Percentiles rank a stretch among this genome's conserved stretches.
Evolutionary conservation across 2,329 filamentous ascomycete genomes (phyloP).

Genomic region (Alternaria gaisen): DNA sequence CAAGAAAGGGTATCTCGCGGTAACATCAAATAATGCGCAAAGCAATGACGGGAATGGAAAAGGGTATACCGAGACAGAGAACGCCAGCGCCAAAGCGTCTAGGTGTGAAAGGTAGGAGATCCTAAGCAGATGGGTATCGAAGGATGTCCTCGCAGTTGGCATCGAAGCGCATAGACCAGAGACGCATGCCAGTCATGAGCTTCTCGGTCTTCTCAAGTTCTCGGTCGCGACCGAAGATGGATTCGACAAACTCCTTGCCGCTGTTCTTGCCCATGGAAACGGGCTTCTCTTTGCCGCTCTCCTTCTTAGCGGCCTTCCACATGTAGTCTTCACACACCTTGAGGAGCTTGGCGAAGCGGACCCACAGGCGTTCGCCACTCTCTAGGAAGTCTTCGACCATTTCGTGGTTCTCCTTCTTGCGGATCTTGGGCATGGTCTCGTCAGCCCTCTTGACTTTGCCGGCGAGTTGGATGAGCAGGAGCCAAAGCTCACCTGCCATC

Average conservation of each 20-base stretch:
- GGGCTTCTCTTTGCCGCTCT: constrained; percentile 68
- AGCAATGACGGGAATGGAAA: constrained; percentile 26
- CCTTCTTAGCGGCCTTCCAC: constrained; percentile 83
- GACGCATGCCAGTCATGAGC: constrained; percentile 86
- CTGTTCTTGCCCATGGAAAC: constrained; percentile 85
- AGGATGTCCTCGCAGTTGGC: constrained; percentile 95
- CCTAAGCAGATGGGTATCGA: constrained; percentile 57
- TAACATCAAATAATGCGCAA: constrained; percentile 43
- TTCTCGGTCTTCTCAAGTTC: constrained; percentile 90
- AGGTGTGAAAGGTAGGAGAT: constrained; percentile 22
- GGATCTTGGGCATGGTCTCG: constrained; percentile 76
- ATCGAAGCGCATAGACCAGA: constrained; percentile 94
- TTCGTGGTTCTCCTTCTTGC: constrained; percentile 76
- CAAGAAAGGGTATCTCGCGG: constrained; percentile 53
- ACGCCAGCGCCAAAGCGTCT: constrained; percentile 40
- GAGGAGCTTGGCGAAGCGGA: constrained; percentile 84
- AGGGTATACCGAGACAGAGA: constrained; percentile 34
- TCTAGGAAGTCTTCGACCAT: constrained; percentile 90
- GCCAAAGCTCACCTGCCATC: constrained; percentile 93
- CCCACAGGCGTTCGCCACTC: constrained; percentile 84
- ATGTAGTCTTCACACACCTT: constrained; percentile 94
- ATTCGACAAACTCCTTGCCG: constrained; percentile 94
- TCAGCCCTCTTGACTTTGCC: constrained; percentile 94
- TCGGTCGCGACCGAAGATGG: constrained; percentile 90
- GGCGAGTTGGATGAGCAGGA: constrained; percentile 90